Base-by-base conservation (phyloP, 2,329 filamentous ascomycete species). In the Diaporthe sp. region DNA sequence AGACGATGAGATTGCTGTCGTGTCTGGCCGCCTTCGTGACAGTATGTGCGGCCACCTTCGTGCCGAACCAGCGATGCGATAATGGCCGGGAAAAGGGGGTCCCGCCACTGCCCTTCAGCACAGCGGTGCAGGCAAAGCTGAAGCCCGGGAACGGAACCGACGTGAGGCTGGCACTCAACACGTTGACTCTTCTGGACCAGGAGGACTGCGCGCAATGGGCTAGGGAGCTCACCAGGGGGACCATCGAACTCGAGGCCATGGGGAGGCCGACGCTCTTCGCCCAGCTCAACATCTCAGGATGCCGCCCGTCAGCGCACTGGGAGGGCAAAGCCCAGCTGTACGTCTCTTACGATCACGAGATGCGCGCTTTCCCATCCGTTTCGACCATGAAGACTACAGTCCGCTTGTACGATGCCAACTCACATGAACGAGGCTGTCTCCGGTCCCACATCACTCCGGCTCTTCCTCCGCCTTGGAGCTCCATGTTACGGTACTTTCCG, bases 251-350 rank as follows among this genome's bases (percentile, higher is more conserved):
- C 28, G 62, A 68, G 44, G 44, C 62, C 12, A n/a, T 68, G 3
- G 44, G 62, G 9, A 51, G 44, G 62, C 46, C 62, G 31, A 67
- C 62, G 13, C 62, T 51, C 44, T 67, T 51, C 19, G 9, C 19
- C 9, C 62, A 67, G 62, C 44, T 67, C 44, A 67, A 67, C 28
- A 46, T 67, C 31, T 67, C 62, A 19, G 44, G 19, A 51, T 67
- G 62, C 13, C 28, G 28, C 28, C 17, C 28, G 7, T 67, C 44
- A n/a, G 2, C 10, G 3, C 51, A 51, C 19, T 22, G 19, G 10
- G 1, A 67, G 13, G 62, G 28, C 12, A 31, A 67, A 1, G 31
- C 13, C 22, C 2, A 8, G 19, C 62, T 68, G 3, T 39, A 25
- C 28, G 62, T n/a, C 44, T 37, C 44, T 34, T 68, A 51, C 44